Base-by-base conservation (phyloP, 1,139 yeast genomes). In the Kodamaea plutei region DNA sequence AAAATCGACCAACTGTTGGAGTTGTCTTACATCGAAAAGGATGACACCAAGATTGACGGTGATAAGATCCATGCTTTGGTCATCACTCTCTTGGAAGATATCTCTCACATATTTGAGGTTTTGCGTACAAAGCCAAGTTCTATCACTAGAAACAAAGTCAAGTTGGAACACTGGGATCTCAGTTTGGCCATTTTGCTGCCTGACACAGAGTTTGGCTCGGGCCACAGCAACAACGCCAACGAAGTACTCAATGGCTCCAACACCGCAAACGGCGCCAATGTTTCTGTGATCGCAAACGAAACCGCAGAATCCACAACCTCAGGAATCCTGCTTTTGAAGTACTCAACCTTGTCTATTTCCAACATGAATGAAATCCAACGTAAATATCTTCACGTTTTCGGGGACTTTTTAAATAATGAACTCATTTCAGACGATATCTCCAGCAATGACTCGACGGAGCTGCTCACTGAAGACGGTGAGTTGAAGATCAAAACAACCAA, bases 131-230 rank as follows among this genome's bases (percentile, higher is more conserved):
- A 58, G 21, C 43, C 61, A 6, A 55, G 63, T 31, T 47, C 58
- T 17, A 68, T 68, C 24, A 46, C 56, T 18, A 56, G 74, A 38
- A 66, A 64, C 43, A 58, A 58, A 29, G 72, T 63, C 15, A 58
- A 55, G 25, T 54, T 69, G 35, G 72, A 65, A 30, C 62, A 60
- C 40, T 69, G 74, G 74, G 69, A 63, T 26, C 40, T 57, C 15
- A 57, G 67, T 36, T 57, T 67, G 39, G 55, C 56, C 4, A 45
- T 66, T 13, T 49, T 68, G 29, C 43, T 65, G 1, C 61, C 57
- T 7, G 52, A 58, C 25, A 39, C 43, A 25, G 52, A 48, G 35
- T 44, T 47, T 36, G 47, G 41, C 10, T 15, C 20, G 15, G 8
- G 10, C 20, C 16, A 22, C 17, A n/a, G n/a, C n/a, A n/a, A n/a